A percentile compares a stretch with the other conserved stretches of the same genome.
Evolutionary conservation across 805 yeast species (phyloP).

Genomic region (Starmerella asiatica): DNA sequence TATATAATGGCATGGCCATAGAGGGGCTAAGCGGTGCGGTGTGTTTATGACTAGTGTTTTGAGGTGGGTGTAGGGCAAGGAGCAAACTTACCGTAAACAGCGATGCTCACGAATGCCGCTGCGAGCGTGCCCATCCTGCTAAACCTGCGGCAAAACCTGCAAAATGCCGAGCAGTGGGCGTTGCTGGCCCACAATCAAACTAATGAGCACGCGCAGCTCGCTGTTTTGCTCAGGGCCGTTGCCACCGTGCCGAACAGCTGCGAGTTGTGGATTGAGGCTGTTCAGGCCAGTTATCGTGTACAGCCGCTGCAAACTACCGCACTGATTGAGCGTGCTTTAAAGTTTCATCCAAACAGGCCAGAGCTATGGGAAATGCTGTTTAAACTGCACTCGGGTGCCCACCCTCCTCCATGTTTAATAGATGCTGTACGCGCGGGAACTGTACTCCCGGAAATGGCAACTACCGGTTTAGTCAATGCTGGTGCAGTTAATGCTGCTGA

Average conservation of each 20-base stretch:
- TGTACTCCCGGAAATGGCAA: too few species aligned
- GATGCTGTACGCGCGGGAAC: too few species aligned
- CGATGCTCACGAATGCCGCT: conserved; percentile 4
- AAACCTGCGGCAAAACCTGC: conserved; percentile 2
- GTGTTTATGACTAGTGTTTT: not conserved
- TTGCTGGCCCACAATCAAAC: conserved; percentile 6
- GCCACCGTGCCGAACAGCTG: conserved; percentile 10
- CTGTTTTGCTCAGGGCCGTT: conserved; percentile 9
- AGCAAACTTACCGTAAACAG: not conserved
- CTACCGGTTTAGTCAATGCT: too few species aligned
- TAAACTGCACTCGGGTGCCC: too few species aligned
- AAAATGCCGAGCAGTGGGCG: conserved; percentile 8
- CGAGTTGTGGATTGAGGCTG: conserved; percentile 4
- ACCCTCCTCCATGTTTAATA: too few species aligned
- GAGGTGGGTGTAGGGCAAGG: not conserved
- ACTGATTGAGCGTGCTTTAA: conserved; percentile 7
- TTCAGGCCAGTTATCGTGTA: too few species aligned
- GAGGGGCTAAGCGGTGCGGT: too few species aligned
- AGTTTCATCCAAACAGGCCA: conserved; percentile 7
- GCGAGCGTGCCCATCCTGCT: conserved; percentile 4
- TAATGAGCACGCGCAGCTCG: conserved; percentile 1
- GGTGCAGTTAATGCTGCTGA: too few species aligned
- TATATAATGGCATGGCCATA: too few species aligned
- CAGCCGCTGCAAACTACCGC: not conserved
- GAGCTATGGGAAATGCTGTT: conserved; percentile 11